Conservation (phyloP, 140 eudicot genomes). For the Senecio squalidus region DNA sequence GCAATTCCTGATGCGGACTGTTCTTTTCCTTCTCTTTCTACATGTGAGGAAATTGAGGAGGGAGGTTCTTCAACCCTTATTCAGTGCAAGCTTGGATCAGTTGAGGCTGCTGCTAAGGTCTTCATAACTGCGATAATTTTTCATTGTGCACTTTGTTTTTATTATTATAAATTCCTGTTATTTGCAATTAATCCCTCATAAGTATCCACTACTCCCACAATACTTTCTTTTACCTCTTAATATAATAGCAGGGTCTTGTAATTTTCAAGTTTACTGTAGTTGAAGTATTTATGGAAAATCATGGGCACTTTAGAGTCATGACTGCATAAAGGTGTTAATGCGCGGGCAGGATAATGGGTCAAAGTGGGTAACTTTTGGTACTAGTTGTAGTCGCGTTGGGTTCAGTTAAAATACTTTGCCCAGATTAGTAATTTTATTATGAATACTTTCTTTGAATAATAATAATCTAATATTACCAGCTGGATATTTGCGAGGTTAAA, state of each 20-base stretch:
- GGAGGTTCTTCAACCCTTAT: constrained; percentile 51
- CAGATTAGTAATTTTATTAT: too few relatives aligned
- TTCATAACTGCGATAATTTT: constrained; percentile 5
- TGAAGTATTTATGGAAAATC: neutral
- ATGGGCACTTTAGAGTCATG: neutral
- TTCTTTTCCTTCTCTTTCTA: constrained; percentile 64
- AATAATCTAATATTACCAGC: too few relatives aligned
- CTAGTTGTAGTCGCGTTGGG: too few relatives aligned
- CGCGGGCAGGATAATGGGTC: too few relatives aligned
- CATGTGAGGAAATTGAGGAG: constrained; percentile 55
- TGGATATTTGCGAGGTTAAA: too few relatives aligned
- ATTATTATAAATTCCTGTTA: neutral
- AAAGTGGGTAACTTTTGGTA: too few relatives aligned
- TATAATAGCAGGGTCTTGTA: neutral
- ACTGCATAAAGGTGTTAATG: too few relatives aligned
- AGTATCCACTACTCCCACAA: neutral
- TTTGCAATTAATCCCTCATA: neutral
- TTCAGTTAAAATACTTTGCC: too few relatives aligned
- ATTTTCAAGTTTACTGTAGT: neutral
- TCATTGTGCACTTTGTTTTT: neutral
- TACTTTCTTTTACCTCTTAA: neutral
- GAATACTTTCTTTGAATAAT: too few relatives aligned
- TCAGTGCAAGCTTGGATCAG: constrained; percentile 63
- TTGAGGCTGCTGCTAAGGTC: constrained; percentile 84
- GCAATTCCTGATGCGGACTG: constrained; percentile 23